Base-by-base conservation (phyloP, 179 eudicot genomes). In the Amaranthus tricolor region DNA sequence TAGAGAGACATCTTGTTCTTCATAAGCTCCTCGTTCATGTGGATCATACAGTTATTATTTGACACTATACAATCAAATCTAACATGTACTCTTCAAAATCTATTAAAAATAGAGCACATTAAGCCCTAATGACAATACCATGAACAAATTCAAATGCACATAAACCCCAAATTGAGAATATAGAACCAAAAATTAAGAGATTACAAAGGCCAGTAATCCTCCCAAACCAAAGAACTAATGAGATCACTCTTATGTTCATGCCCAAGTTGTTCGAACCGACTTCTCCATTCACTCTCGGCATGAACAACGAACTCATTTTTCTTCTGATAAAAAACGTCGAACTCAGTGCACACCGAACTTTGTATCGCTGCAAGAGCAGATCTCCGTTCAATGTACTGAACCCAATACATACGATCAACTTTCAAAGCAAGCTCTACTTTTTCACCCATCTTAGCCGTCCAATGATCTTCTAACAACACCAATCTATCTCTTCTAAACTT, bases 281-380 rank as follows among this genome's bases (percentile, higher is more conserved):
- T 85, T 79, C 87, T 91, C 99, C 99, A 93, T 71, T 93, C 92
- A 63, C 93, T 90, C 81, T 88, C 97, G 67, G 95, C 97, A 78
- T 87, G 90, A 63, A 87, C 84, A 72, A 87, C 90, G 86, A 89
- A 85, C 63, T 95, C 96, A 68, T 81, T 80, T 75, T 93, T 95
- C 79, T 84, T 93, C 78, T 86, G 86, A 65, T 91, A 90, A 64
- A 84, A 85, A 74, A 88, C 84, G 80, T 95, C 84, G 66, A 90
- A 76, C 79, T 92, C 97, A 44, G 93, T 85, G 47, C 90, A 81
- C 88, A 88, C 79, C 13, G 75, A 80, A 80, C 85, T 89, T 48
- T 96, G 94, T 64, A 86, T 88, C 74, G 85, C 49, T 73, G 89
- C 95, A 78, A 92, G 89, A 19, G 89, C 89, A 74, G 76, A 75